Evolutionary conservation across 1,139 yeast genomes (phyloP).

Genomic region (Magnusiomyces paraingens): DNA sequence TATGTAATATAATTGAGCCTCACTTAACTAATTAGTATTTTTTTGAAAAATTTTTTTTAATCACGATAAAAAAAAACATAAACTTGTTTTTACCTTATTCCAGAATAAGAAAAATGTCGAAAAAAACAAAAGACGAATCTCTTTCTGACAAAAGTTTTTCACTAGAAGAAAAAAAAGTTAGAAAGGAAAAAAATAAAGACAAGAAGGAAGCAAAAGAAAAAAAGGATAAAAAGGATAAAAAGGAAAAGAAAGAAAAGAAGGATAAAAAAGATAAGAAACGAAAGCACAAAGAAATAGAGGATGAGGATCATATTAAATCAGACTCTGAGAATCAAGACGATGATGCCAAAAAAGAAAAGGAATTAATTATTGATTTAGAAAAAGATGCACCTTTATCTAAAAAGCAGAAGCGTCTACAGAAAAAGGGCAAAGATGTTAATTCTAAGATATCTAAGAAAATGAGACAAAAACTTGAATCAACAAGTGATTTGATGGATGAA

Average conservation of each 20-base stretch:
- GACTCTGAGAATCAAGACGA: slow-evolving; percentile 8
- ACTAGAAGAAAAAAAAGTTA: background rate
- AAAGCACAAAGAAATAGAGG: slow-evolving; percentile 3
- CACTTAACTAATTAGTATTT: no score
- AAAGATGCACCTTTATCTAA: slow-evolving; percentile 82
- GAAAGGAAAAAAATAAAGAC: background rate
- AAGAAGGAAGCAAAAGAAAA: slow-evolving; percentile 5
- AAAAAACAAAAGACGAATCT: slow-evolving; percentile 1
- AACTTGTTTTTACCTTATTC: no score
- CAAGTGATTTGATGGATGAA: slow-evolving; percentile 16
- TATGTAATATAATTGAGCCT: no score
- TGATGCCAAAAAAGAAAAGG: slow-evolving; percentile 29
- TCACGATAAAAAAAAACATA: no score
- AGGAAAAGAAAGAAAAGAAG: slow-evolving; percentile 7
- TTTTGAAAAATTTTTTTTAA: no score
- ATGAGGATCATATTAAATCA: slow-evolving; percentile 7
- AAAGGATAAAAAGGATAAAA: slow-evolving; percentile 5
- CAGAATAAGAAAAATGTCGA: background rate
- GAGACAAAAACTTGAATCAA: slow-evolving; percentile 15
- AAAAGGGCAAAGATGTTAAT: slow-evolving; percentile 42
- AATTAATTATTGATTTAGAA: slow-evolving; percentile 72
- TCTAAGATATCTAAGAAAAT: slow-evolving; percentile 18
- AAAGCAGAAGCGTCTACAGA: slow-evolving; percentile 81
- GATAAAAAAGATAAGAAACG: slow-evolving; percentile 7
- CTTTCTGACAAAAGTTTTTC: background rate